Percentiles rank a stretch among this genome's conserved stretches.
phyloP scores from a whole-genome alignment of 108 stramenopile species.

The Fragilaria crotonensis region DNA sequence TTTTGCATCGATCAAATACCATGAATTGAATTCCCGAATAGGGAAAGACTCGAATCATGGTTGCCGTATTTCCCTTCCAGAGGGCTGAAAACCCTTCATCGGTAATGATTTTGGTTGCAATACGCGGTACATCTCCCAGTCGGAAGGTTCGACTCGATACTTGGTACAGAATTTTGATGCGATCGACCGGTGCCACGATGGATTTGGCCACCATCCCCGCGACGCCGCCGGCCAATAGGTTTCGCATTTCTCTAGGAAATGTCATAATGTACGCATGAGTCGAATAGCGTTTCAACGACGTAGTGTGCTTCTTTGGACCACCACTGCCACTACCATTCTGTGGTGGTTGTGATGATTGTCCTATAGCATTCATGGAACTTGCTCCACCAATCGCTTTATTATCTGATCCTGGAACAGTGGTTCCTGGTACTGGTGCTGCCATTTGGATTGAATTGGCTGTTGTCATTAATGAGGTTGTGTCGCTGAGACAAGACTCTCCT shows the following conservation, averaged over 20 bases:
- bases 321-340: too few species aligned
- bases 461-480: too few species aligned
- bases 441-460: too few species aligned
- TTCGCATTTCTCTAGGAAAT: conserved; percentile 71
- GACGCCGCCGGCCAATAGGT: conserved; percentile 65
- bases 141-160: conserved; percentile 65
- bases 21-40: conserved; percentile 97
- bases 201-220: conserved; percentile 86
- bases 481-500: too few species aligned
- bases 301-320: too few species aligned
- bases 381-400: too few species aligned
- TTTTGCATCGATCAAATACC: conserved; percentile 89
- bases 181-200: conserved; percentile 85
- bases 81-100: conserved; percentile 79
- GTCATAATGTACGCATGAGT: conserved; percentile 6
- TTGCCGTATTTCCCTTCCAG: conserved; percentile 95
- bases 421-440: too few species aligned
- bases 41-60: conserved; percentile 94
- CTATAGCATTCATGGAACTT: too few species aligned
- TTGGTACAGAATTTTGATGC: conserved; percentile 88
- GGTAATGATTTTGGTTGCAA: conserved; percentile 51
- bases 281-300: too few species aligned
- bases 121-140: conserved; percentile 50
- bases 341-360: too few species aligned
- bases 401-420: too few species aligned